phyloP scores from a whole-genome alignment of 2,329 filamentous ascomycete genomes.

The Didymella pomorum region DNA sequence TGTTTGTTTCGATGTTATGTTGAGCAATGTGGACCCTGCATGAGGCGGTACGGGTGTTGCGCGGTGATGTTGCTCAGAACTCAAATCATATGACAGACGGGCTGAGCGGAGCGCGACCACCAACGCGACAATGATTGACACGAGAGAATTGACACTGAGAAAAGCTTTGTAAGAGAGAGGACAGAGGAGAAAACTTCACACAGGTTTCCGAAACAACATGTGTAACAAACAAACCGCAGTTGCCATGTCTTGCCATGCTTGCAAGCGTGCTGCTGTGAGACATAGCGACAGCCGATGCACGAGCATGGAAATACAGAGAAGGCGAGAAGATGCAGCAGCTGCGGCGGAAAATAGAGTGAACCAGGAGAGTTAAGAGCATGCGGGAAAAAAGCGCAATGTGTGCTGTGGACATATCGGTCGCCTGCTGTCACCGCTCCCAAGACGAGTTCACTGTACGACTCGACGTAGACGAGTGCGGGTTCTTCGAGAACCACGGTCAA shows the following conservation, averaged over 20 bases:
- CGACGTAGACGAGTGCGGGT: not conserved
- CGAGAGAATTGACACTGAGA: not conserved
- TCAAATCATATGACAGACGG: constrained; percentile 1
- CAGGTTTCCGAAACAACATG: constrained; percentile 31
- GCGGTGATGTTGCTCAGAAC: not conserved
- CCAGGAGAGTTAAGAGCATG: not conserved
- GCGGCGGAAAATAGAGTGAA: no score
- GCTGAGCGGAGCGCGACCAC: not conserved
- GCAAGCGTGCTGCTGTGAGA: constrained; percentile 33
- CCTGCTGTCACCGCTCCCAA: not conserved
- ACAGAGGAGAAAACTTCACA: constrained; percentile 12
- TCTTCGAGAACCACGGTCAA: not conserved
- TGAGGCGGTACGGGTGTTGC: constrained; percentile 3
- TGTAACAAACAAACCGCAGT: constrained; percentile 38
- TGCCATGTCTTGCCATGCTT: constrained; percentile 14
- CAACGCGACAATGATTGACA: not conserved
- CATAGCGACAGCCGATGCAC: constrained; percentile 30
- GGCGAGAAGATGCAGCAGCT: not conserved
- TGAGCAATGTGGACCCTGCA: constrained; percentile 17
- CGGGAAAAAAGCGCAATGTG: not conserved
- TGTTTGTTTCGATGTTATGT: constrained; percentile 15
- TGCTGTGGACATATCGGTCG: not conserved
- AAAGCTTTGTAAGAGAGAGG: not conserved
- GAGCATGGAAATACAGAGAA: constrained; percentile 7
- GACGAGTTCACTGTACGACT: no score